phyloP scores from a whole-genome alignment of 2,329 filamentous ascomycete species.

The Venturia carpophila region DNA sequence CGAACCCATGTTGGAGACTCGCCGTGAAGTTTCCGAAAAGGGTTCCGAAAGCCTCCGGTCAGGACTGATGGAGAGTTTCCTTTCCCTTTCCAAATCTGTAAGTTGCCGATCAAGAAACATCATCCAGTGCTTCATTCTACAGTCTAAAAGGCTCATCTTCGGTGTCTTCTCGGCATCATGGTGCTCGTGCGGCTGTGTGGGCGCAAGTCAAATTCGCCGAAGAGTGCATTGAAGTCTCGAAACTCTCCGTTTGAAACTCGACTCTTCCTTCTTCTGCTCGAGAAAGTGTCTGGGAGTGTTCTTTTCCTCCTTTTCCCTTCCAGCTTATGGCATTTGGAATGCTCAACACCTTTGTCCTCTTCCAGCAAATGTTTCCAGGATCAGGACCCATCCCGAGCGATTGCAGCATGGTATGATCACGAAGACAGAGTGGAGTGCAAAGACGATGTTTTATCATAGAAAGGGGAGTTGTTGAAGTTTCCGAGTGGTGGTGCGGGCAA shows the following conservation, averaged over 20 bases:
- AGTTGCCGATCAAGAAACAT: too few species aligned
- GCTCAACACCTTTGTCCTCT: not conserved
- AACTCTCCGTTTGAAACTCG: not conserved
- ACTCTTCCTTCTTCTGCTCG: not conserved
- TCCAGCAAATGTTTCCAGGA: not conserved
- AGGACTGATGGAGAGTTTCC: not conserved
- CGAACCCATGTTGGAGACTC: not conserved
- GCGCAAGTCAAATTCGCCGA: not conserved
- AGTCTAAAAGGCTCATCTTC: not conserved
- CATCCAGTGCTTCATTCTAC: not conserved
- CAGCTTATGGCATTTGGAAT: not conserved
- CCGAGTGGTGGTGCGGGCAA: too few species aligned
- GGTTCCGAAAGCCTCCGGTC: slow-evolving; percentile 1
- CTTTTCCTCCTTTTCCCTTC: not conserved
- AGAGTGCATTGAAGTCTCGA: not conserved
- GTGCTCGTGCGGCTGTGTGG: not conserved
- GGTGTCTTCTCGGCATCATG: not conserved
- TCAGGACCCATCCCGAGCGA: not conserved
- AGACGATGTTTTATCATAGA: too few species aligned
- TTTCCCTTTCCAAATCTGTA: not conserved
- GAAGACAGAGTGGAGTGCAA: too few species aligned
- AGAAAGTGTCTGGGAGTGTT: not conserved
- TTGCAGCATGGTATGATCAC: not conserved
- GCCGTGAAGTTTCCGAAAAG: slow-evolving; percentile 7
- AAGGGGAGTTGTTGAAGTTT: too few species aligned